These are phyloP conservation scores for Scheffersomyces ergatensis DNA, from an alignment of 805 yeast genomes.

Conservation along the genomic window DNA sequence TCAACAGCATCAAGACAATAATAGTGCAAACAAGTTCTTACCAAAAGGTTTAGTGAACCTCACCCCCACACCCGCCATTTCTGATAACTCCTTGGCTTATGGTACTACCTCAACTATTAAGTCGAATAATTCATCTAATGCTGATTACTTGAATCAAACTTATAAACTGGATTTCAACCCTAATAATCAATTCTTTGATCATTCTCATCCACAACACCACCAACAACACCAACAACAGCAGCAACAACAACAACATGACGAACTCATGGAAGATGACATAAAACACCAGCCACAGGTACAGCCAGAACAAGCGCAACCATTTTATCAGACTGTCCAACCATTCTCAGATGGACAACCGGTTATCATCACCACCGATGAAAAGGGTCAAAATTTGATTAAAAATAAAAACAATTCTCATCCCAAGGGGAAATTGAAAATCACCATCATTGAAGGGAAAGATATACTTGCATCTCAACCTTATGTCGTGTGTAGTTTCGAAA, in stretches of 20 bases:
- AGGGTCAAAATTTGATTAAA: conserved; percentile 30
- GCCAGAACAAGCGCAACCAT: background rate
- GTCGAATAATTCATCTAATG: conserved; percentile 13
- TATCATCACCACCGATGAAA: conserved; percentile 41
- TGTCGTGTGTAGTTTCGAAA: conserved; percentile 88
- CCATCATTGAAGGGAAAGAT: conserved; percentile 75
- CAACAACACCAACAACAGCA: conserved; percentile 5
- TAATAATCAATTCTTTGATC: background rate
- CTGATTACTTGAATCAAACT: conserved; percentile 21
- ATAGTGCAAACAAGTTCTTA: conserved; percentile 18
- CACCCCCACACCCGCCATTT: conserved; percentile 68
- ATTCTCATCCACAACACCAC: background rate
- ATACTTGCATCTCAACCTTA: conserved; percentile 70
- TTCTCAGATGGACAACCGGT: conserved; percentile 13
- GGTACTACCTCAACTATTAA: conserved; percentile 49
- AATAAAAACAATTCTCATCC: conserved; percentile 42
- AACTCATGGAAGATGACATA: conserved; percentile 3
- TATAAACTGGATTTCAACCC: conserved; percentile 10
- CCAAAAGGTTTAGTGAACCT: conserved; percentile 37
- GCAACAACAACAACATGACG: conserved; percentile 1
- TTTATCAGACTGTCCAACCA: conserved; percentile 1
- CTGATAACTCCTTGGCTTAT: conserved; percentile 60
- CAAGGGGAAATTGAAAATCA: conserved; percentile 79
- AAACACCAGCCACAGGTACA: conserved; percentile 8
- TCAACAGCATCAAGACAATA: conserved; percentile 2